These are phyloP conservation scores for Neopestalotiopsis rosae DNA, from an alignment of 2,329 filamentous ascomycete species.

Conservation along the genomic window DNA sequence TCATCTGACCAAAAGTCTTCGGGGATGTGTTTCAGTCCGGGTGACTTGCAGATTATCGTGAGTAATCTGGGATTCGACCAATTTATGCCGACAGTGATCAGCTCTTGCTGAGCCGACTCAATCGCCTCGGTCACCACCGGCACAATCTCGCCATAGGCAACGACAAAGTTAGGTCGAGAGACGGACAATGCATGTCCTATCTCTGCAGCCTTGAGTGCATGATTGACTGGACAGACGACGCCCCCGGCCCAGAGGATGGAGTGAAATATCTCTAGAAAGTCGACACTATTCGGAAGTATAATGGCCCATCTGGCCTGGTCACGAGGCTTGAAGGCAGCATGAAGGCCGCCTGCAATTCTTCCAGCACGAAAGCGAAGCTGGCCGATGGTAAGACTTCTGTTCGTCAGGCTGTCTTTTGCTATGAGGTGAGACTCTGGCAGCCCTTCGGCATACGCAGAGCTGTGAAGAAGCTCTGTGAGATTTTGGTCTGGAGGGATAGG, in stretches of 20 bases:
- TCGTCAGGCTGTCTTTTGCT: conserved; percentile 47
- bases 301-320: conserved; percentile 47
- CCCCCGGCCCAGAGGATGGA: conserved; percentile 47
- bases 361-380: conserved; percentile 46
- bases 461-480: conserved; percentile 49
- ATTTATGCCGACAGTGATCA: neutral
- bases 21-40: conserved; percentile 34
- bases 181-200: conserved; percentile 49
- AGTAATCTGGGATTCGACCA: neutral
- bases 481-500: conserved; percentile 45
- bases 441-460: conserved; percentile 32
- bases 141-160: conserved; percentile 43
- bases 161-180: conserved; percentile 45
- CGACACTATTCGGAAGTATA: conserved; percentile 50
- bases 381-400: conserved; percentile 50
- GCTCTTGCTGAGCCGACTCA: neutral
- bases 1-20: conserved; percentile 38
- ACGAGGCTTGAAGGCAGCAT: conserved; percentile 34
- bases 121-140: conserved; percentile 38
- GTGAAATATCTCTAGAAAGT: conserved; percentile 49
- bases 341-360: conserved; percentile 45
- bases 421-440: conserved; percentile 49
- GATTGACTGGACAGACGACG: conserved; percentile 44
- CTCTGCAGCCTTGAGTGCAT: conserved; percentile 43
- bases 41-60: conserved; percentile 27